A percentile compares a stretch with the other conserved stretches of the same genome.
Conservation (phyloP, 176 grass and related monocot genomes). For the Pontederia paniculata region DNA sequence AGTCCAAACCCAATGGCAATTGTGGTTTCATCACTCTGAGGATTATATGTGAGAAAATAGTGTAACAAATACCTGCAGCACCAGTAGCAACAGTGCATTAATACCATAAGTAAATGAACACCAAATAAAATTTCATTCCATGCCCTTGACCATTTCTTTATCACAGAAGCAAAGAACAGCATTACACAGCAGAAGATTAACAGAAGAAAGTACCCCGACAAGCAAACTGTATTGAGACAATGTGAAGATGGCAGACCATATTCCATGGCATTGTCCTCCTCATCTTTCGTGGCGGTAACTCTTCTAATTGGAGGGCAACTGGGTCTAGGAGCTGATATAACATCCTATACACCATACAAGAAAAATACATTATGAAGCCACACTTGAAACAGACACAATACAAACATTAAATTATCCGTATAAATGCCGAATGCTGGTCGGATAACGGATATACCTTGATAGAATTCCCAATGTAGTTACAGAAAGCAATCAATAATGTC, state of each 20-base stretch:
- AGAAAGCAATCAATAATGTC: conserved; percentile 90
- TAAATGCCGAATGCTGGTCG: background rate
- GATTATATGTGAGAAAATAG: conserved; percentile 45
- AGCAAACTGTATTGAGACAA: conserved; percentile 73
- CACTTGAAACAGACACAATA: background rate
- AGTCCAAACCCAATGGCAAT: conserved; percentile 29
- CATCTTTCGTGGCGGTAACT: conserved; percentile 63
- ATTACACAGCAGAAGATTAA: background rate
- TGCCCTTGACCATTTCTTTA: background rate
- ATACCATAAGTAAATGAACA: background rate
- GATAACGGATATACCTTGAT: conserved; percentile 45
- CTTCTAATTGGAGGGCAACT: conserved; percentile 79
- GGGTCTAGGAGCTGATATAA: conserved; percentile 76
- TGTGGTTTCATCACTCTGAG: conserved; percentile 11
- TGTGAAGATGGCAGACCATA: conserved; percentile 91
- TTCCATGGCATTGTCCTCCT: conserved; percentile 92
- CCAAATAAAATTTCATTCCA: background rate
- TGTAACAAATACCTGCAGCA: conserved; percentile 67
- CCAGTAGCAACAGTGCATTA: conserved; percentile 11
- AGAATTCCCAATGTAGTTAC: conserved; percentile 72
- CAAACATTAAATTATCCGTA: background rate
- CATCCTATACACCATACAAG: conserved; percentile 34
- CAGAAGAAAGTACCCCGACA: conserved; percentile 48
- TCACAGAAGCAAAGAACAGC: background rate
- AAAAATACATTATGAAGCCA: background rate